A percentile compares a stretch with the other conserved stretches of the same genome.
Evolutionary conservation across 1,139 yeast genomes (phyloP).

Genomic region (Diutina neorugosa): DNA sequence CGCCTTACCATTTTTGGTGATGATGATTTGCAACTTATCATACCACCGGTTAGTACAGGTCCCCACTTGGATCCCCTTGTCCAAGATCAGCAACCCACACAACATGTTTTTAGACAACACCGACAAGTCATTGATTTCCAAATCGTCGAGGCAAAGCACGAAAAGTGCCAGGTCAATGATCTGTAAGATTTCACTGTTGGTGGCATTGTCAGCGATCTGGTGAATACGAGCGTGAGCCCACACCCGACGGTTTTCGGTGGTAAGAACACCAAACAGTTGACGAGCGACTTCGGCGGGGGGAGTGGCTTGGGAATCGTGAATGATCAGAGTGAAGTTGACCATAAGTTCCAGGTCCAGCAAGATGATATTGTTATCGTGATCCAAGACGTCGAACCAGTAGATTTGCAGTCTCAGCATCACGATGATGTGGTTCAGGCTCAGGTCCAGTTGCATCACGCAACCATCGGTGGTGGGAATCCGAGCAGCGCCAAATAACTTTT

Average conservation of each 20-base stretch:
- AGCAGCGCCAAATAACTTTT: slow-evolving; percentile 74
- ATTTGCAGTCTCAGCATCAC: slow-evolving; percentile 82
- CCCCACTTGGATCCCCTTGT: slow-evolving; percentile 82
- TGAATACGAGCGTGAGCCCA: slow-evolving; percentile 67
- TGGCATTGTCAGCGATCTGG: slow-evolving; percentile 26
- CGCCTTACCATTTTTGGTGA: slow-evolving; percentile 86
- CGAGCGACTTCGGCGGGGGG: slow-evolving; percentile 59
- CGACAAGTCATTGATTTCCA: slow-evolving; percentile 51
- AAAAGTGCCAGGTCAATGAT: slow-evolving; percentile 74
- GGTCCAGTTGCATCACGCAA: slow-evolving; percentile 76
- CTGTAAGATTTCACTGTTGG: slow-evolving; percentile 58
- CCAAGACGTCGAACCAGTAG: slow-evolving; percentile 89
- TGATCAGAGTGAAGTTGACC: slow-evolving; percentile 61
- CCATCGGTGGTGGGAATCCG: slow-evolving; percentile 72
- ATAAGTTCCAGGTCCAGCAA: slow-evolving; percentile 65
- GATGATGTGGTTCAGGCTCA: slow-evolving; percentile 64
- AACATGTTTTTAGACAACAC: slow-evolving; percentile 73
- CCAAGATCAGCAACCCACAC: slow-evolving; percentile 72
- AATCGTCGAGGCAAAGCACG: slow-evolving; percentile 71
- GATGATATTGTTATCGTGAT: slow-evolving; percentile 54
- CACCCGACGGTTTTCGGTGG: slow-evolving; percentile 75
- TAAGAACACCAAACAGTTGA: slow-evolving; percentile 78
- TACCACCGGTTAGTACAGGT: slow-evolving; percentile 95
- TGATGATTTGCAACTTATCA: slow-evolving; percentile 79
- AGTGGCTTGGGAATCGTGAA: slow-evolving; percentile 56